Evolutionary conservation across 2,329 filamentous ascomycete species (phyloP).

Genomic region (Penicillium brevicompactum): DNA sequence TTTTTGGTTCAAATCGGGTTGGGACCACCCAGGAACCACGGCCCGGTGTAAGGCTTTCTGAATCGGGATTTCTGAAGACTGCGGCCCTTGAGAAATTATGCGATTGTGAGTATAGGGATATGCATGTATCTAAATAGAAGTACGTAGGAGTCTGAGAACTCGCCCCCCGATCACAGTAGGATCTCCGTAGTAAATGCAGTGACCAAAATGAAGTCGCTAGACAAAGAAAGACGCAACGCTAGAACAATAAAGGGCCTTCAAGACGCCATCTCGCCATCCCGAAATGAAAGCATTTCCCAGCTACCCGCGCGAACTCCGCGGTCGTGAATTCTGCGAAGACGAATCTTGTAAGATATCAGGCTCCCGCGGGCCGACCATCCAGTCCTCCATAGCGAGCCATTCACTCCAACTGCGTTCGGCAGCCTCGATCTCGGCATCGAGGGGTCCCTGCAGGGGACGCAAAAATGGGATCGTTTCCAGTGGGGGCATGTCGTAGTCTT

Average conservation of each 20-base stretch:
- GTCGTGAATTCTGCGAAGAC: slow-evolving; percentile 37
- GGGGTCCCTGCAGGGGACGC: slow-evolving; percentile 74
- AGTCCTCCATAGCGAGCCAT: slow-evolving; percentile 96
- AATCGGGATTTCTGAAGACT: neutral
- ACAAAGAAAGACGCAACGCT: slow-evolving; percentile 14
- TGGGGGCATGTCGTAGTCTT: slow-evolving; percentile 82
- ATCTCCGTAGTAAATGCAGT: slow-evolving; percentile 13
- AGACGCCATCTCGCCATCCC: slow-evolving; percentile 16
- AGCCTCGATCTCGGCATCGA: slow-evolving; percentile 75
- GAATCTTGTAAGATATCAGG: slow-evolving; percentile 52
- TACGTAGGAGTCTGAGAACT: neutral
- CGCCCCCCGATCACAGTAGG: neutral
- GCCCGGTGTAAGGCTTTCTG: neutral
- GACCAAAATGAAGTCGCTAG: slow-evolving; percentile 7
- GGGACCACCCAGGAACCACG: neutral
- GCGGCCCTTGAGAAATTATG: neutral
- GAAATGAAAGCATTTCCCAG: neutral
- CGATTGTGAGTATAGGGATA: neutral
- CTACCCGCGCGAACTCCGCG: slow-evolving; percentile 33
- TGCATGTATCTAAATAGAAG: neutral
- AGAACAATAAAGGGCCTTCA: slow-evolving; percentile 13
- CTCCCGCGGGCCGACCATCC: slow-evolving; percentile 89
- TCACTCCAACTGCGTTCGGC: slow-evolving; percentile 89
- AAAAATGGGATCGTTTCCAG: slow-evolving; percentile 87
- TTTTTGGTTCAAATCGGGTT: neutral